These are phyloP conservation scores for Lasiodiplodia sp. DNA, from an alignment of 2,329 filamentous ascomycete species.

Conservation along the genomic window DNA sequence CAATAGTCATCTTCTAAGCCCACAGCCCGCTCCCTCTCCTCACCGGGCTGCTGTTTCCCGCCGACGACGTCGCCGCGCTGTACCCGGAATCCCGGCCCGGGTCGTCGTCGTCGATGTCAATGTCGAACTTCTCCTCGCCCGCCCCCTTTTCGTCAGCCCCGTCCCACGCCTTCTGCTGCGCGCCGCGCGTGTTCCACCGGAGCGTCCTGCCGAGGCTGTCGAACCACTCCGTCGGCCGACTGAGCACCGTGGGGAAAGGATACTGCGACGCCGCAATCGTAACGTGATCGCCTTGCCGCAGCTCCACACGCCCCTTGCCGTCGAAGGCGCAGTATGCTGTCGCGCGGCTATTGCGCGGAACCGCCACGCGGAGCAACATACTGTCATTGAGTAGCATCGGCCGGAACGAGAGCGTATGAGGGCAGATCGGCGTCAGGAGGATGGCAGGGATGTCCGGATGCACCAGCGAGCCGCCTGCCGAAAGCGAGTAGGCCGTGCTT, in stretches of 20 bases:
- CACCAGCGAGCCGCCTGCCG: conserved; percentile 91
- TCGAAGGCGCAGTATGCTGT: conserved; percentile 98
- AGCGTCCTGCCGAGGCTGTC: conserved; percentile 91
- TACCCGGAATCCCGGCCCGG: conserved; percentile 53
- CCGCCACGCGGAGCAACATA: conserved; percentile 86
- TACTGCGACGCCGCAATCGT: conserved; percentile 96
- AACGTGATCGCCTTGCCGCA: conserved; percentile 92
- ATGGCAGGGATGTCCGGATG: conserved; percentile 98
- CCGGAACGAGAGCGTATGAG: conserved; percentile 94
- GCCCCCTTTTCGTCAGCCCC: conserved; percentile 54
- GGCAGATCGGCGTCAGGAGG: conserved; percentile 95
- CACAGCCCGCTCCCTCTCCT: conserved; percentile 22
- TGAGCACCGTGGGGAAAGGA: conserved; percentile 94
- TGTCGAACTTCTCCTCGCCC: conserved; percentile 76
- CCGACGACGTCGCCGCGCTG: conserved; percentile 46
- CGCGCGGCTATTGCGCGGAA: conserved; percentile 84
- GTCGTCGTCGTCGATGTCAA: conserved; percentile 78
- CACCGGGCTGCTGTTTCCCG: conserved; percentile 31
- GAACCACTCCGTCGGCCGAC: conserved; percentile 92
- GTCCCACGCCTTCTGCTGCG: conserved; percentile 86
- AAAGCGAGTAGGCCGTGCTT: conserved; percentile 90
- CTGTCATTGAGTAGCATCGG: conserved; percentile 98
- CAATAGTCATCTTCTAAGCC: conserved; percentile 8
- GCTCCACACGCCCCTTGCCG: conserved; percentile 92
- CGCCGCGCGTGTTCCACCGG: conserved; percentile 92